Base-by-base conservation (phyloP, 345 rosid species). In the Abelmoschus esculentus region DNA sequence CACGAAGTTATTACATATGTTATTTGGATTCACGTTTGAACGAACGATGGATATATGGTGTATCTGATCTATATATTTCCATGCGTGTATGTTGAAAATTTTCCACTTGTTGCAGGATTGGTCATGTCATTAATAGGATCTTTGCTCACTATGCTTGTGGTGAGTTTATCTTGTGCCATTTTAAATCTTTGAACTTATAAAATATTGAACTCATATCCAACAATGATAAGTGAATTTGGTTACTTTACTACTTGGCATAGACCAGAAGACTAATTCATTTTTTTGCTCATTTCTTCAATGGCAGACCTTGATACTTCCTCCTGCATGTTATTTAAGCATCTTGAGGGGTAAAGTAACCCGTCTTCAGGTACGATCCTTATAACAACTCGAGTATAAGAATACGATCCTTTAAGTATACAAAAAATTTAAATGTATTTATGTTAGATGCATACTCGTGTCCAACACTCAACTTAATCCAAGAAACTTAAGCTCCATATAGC, bases 251-350 rank as follows among this genome's bases (percentile, higher is more conserved):
- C 26, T 22, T 38, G 47, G 9, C 32, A 47, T 47, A 44, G 22
- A 22, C 11, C 67, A 15, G 18, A 47, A 60, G 14, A 47, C 42
- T 42, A 29, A 47, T 11, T 6, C 5, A 42, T 14, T 36, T 60
- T 47, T 49, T 11, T 44, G 11, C 22, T 47, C 19, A 71, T 50
- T 14, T 28, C 52, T 71, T 59, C 22, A 67, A 66, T 70, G 55
- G 80, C 85, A 93, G 98, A 86, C 96, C n/a, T 73, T 93, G 83
- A 89, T 93, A 77, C 90, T 93, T 80, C 98, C 98, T 0, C 87
- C 92, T 4, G 92, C 83, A 75, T 93, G 98, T 81, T 93, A 80
- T 80, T 79, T 93, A 84, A 89, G 96, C 81, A 93, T 93, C 70
- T 12, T 82, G 77, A 75, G 85, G 82, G 80, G 76, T 22, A 89